phyloP scores from a whole-genome alignment of 2,329 filamentous ascomycete genomes.

The Fusarium anguioides region DNA sequence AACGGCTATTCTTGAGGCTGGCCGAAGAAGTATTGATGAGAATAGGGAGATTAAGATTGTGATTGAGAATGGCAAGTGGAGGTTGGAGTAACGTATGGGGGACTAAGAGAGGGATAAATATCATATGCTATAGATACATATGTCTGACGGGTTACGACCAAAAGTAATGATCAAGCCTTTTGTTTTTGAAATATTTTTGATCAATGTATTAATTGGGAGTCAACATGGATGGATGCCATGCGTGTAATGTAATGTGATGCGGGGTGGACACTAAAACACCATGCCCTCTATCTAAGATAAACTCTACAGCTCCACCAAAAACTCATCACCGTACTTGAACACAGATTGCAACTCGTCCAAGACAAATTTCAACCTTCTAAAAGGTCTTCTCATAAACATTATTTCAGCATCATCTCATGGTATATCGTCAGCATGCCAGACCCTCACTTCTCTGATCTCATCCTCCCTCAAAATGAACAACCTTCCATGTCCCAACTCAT shows the following conservation, averaged over 20 bases:
- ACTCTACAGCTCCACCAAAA: slow-evolving; percentile 38
- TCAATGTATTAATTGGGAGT: background rate
- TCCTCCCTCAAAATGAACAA: slow-evolving; percentile 67
- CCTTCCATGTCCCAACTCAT: slow-evolving; percentile 79
- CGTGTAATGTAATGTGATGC: slow-evolving; percentile 16
- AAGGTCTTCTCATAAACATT: background rate
- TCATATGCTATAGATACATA: slow-evolving; percentile 12
- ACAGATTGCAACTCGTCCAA: background rate
- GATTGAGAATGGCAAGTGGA: slow-evolving; percentile 74
- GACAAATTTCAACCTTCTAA: too few relatives aligned
- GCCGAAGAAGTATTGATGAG: slow-evolving; percentile 86
- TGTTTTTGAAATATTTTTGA: background rate
- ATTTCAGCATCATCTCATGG: too few relatives aligned
- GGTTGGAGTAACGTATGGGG: slow-evolving; percentile 59
- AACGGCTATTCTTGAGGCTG: slow-evolving; percentile 90
- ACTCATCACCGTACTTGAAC: slow-evolving; percentile 13
- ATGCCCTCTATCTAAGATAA: background rate
- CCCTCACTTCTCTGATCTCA: slow-evolving; percentile 54
- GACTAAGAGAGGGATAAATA: slow-evolving; percentile 12
- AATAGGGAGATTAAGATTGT: slow-evolving; percentile 80
- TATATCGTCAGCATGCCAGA: slow-evolving; percentile 33
- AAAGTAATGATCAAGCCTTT: slow-evolving; percentile 30
- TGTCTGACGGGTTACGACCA: slow-evolving; percentile 26
- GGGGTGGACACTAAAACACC: slow-evolving; percentile 28
- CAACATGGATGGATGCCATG: background rate